Evolutionary conservation across 495 filamentous ascomycete genomes (phyloP).

Genomic region (Neurospora hispaniola): DNA sequence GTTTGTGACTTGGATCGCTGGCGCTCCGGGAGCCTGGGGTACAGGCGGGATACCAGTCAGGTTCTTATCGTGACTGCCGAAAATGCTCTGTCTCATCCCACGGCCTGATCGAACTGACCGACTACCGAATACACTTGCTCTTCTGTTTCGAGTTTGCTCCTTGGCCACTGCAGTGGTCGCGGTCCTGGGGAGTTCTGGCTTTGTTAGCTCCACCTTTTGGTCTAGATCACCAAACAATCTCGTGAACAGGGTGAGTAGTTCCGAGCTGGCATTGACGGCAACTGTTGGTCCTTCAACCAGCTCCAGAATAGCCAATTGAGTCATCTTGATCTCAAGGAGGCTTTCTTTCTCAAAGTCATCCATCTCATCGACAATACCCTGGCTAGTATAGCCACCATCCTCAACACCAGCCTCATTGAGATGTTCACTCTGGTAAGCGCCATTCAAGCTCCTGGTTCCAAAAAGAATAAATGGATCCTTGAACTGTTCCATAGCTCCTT

Average conservation of each 20-base stretch:
- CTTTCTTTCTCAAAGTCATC: conserved; percentile 66
- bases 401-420: conserved; percentile 31
- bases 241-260: conserved; percentile 72
- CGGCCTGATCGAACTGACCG: conserved; percentile 29
- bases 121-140: conserved; percentile 64
- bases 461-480: conserved; percentile 48
- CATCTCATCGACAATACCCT: conserved; percentile 59
- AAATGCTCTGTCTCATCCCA: conserved; percentile 18
- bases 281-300: conserved; percentile 67
- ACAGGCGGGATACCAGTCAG: conserved; percentile 11
- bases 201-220: conserved; percentile 22
- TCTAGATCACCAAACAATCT: conserved; percentile 57
- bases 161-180: conserved; percentile 50
- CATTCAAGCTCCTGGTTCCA: conserved; percentile 34
- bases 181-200: conserved; percentile 51
- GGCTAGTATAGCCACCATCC: conserved; percentile 4
- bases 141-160: conserved; percentile 41
- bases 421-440: conserved; percentile 42
- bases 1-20: conserved; percentile 29
- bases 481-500: conserved; percentile 85
- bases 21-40: conserved; percentile 23
- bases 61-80: conserved; percentile 20
- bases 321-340: conserved; percentile 88
- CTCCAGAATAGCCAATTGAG: conserved; percentile 76
- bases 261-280: conserved; percentile 73